Base-by-base conservation (phyloP, 2,329 filamentous ascomycete genomes). In the Neofusicoccum cordaticola region DNA sequence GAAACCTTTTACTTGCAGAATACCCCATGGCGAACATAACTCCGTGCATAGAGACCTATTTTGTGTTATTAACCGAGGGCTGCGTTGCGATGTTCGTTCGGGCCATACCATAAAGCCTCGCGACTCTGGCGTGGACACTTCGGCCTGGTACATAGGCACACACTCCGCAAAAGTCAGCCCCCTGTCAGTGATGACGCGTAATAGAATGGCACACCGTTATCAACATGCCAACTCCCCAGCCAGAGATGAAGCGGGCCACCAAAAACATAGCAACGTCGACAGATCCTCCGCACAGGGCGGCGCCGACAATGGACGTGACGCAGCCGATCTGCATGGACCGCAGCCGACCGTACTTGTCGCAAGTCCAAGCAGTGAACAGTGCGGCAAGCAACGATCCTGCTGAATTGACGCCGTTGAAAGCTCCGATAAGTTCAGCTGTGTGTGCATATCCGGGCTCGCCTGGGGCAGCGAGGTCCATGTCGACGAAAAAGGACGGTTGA, bases 391-490 rank as follows among this genome's bases (percentile, higher is more conserved):
- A 73, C 27, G 74, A 77, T n/a, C 80, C 79, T 4, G 79, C 80
- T 17, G 76, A 77, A 67, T 79, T 80, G 5, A 82, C 71, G 41
- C 80, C 80, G 70, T 81, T 82, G 60, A 81, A 73, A 19, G 79
- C 80, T 37, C 78, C 80, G 48, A 81, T 78, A 19, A 80, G 73
- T 65, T 77, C 75, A 3, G 78, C 75, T 1, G 80, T 81, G 50
- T 77, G 76, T 1, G 67, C 67, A 67, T 82, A 82, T 22, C 78
- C 79, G 2, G 78, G 74, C 61, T 77, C 70, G 9, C 73, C 76
- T 63, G 73, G 69, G 6, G 74, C 63, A 5, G 77, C 76, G 12
- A 82, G 73, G 35, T 76, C 67, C 53, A 82, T 76, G 68, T 77
- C 79, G 4, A 68, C 71, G 69, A 79, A 81, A 72, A 82, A 82